Evolutionary conservation across 345 rosid species (phyloP).

Genomic region (Fremontodendron californicum): DNA sequence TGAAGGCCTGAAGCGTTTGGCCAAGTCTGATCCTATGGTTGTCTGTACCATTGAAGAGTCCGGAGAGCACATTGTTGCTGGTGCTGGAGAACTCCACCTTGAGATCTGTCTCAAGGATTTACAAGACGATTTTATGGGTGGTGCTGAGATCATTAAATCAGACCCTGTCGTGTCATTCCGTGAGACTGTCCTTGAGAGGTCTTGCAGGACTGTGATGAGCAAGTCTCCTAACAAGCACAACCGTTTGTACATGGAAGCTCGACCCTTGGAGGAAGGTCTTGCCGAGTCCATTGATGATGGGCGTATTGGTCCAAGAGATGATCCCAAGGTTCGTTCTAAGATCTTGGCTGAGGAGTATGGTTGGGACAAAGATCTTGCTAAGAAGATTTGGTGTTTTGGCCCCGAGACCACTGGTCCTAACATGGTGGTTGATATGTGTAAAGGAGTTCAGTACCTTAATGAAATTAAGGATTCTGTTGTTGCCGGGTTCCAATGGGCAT

Average conservation of each 20-base stretch:
- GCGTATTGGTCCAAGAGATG: constrained; percentile 53
- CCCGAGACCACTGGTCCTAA: constrained; percentile 60
- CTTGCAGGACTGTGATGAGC: constrained; percentile 47
- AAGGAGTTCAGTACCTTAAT: constrained; percentile 55
- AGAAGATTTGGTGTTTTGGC: constrained; percentile 59
- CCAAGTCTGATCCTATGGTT: constrained; percentile 84
- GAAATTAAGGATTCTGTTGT: constrained; percentile 62
- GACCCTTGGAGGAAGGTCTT: constrained; percentile 50
- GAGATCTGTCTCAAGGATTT: constrained; percentile 56
- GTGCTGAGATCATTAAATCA: constrained; percentile 49
- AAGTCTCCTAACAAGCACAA: constrained; percentile 60
- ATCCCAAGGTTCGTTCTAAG: constrained; percentile 44
- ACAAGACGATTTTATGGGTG: constrained; percentile 55
- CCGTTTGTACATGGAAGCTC: constrained; percentile 57
- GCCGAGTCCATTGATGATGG: constrained; percentile 54
- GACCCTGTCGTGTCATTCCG: constrained; percentile 67
- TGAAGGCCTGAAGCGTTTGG: constrained; percentile 68
- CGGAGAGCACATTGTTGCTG: constrained; percentile 56
- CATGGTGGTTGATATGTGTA: constrained; percentile 55
- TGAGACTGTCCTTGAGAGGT: constrained; percentile 53
- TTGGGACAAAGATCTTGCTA: constrained; percentile 56
- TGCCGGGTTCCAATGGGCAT: constrained; percentile 64
- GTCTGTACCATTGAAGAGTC: constrained; percentile 67
- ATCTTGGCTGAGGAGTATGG: constrained; percentile 49
- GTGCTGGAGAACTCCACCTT: constrained; percentile 56